Evolutionary conservation across 192 early-diverging fungal species (phyloP).

Genomic region (Gamsiella multidivaricata): DNA sequence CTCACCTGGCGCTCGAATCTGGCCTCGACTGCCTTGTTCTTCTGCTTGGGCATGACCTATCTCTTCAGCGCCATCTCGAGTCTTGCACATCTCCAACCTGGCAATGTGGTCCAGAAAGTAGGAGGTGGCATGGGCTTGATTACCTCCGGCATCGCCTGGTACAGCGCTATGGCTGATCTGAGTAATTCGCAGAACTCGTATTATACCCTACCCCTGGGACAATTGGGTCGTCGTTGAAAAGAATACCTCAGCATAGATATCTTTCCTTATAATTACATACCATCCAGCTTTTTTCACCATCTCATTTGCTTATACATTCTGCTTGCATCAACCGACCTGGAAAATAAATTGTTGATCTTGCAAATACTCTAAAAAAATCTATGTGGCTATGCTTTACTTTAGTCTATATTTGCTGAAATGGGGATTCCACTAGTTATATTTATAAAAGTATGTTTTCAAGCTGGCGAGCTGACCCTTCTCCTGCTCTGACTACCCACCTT

Average conservation of each 20-base stretch:
- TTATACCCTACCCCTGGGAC: conserved; percentile 58
- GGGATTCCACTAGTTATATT: no score
- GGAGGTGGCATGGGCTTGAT: conserved; percentile 60
- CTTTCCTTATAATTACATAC: background rate
- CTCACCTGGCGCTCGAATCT: conserved; percentile 59
- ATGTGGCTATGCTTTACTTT: no score
- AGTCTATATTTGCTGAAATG: no score
- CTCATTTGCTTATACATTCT: no score
- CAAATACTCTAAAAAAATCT: no score
- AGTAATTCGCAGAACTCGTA: conserved; percentile 64
- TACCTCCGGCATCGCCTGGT: conserved; percentile 63
- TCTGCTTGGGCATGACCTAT: conserved; percentile 59
- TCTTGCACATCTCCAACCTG: conserved; percentile 57
- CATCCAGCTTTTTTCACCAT: no score
- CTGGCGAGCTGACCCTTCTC: no score
- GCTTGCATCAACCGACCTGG: no score
- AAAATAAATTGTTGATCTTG: no score
- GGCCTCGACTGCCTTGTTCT: conserved; percentile 55
- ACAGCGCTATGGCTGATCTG: conserved; percentile 63
- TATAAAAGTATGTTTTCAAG: no score
- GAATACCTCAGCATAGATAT: no score
- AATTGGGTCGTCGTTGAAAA: conserved; percentile 39
- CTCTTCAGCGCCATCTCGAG: conserved; percentile 53
- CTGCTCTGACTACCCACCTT: no score
- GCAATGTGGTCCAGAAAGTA: conserved; percentile 47